Conservation (phyloP, 345 rosid species). For the Turritis glabra region DNA sequence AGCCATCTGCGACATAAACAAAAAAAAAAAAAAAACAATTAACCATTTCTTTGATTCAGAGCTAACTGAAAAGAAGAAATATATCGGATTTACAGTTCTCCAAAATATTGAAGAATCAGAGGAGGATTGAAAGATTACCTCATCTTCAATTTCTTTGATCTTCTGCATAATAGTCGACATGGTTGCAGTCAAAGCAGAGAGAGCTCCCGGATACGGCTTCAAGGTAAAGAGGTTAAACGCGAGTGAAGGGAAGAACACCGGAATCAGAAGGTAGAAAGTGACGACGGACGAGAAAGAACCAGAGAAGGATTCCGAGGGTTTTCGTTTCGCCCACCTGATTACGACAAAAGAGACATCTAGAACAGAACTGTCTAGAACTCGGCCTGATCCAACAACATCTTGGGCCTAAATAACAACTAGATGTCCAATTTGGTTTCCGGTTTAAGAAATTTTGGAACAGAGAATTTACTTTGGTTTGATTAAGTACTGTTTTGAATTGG, state of each 20-base stretch:
- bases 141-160: conserved; percentile 93
- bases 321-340: conserved; percentile 28
- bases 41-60: background rate
- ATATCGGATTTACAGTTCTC: background rate
- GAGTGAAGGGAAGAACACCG: conserved; percentile 5
- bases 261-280: conserved; percentile 12
- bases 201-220: background rate
- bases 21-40: background rate
- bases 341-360: background rate
- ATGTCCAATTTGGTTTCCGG: conserved; percentile 9
- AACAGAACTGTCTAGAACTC: background rate
- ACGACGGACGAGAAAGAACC: conserved; percentile 18
- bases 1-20: conserved; percentile 68
- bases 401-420: conserved; percentile 10
- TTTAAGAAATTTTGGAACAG: background rate
- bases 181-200: conserved; percentile 23
- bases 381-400: conserved; percentile 11
- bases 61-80: background rate
- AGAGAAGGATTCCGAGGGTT: conserved; percentile 27
- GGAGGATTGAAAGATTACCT: conserved; percentile 44
- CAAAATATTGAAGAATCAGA: background rate
- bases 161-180: conserved; percentile 89
- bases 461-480: background rate
- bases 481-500: background rate
- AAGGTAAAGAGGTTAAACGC: background rate